These are phyloP conservation scores for Telfairia occidentalis DNA, from an alignment of 331 rosid species.

Conservation along the genomic window DNA sequence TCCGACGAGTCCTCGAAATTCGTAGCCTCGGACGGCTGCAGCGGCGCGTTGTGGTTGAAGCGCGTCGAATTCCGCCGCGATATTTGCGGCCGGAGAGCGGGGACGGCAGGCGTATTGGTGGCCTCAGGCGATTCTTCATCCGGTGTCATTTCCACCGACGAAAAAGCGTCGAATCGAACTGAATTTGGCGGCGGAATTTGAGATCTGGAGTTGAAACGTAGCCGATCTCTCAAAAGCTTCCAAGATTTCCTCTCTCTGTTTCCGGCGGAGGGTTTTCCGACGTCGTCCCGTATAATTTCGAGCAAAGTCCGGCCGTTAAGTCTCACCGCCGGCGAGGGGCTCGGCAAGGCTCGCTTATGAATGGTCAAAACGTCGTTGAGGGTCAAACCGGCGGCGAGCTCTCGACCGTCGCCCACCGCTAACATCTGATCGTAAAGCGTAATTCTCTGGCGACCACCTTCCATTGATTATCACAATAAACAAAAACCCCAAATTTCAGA, in stretches of 20 bases:
- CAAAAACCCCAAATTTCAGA: neutral
- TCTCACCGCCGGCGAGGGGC: constrained; percentile 1
- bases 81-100: constrained; percentile 6
- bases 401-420: constrained; percentile 8
- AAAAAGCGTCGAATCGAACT: neutral
- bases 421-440: constrained; percentile 19
- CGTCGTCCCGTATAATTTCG: constrained; percentile 51
- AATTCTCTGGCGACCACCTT: constrained; percentile 16
- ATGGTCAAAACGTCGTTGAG: constrained; percentile 12
- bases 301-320: constrained; percentile 35
- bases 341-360: neutral
- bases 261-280: constrained; percentile 11
- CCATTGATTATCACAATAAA: constrained; percentile 1
- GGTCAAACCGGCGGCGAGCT: neutral
- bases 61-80: constrained; percentile 11
- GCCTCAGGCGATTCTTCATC: neutral
- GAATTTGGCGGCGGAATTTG: constrained; percentile 27
- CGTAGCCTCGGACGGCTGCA: neutral
- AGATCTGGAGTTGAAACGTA: constrained; percentile 26
- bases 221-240: constrained; percentile 62
- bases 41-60: neutral
- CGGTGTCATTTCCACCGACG: neutral
- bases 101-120: neutral
- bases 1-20: neutral
- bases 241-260: constrained; percentile 50